A percentile compares a stretch with the other conserved stretches of the same genome.
Evolutionary conservation across 2,329 filamentous ascomycete genomes (phyloP).

Genomic region (Trichoderma cornu-damae): DNA sequence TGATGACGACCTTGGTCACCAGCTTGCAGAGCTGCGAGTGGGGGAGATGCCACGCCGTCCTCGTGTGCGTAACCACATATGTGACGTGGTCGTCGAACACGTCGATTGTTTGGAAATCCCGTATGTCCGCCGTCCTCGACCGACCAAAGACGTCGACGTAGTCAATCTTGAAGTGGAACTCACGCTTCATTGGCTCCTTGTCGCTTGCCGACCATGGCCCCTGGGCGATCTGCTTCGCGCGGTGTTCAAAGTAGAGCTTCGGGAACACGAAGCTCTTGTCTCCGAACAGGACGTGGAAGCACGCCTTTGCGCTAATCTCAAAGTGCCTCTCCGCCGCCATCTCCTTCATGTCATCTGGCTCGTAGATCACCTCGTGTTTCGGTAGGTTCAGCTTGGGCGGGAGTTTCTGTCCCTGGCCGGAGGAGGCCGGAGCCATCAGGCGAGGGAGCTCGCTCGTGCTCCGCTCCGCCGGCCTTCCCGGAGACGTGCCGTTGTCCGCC

Average conservation of each 20-base stretch:
- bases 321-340: conserved; percentile 76
- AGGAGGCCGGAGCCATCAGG: conserved; percentile 32
- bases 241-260: conserved; percentile 77
- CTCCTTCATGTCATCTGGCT: conserved; percentile 73
- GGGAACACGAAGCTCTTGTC: conserved; percentile 95
- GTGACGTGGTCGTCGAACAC: conserved; percentile 69
- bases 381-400: conserved; percentile 76
- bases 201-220: conserved; percentile 72
- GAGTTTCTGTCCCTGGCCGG: conserved; percentile 35
- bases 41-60: conserved; percentile 77
- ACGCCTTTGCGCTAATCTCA: conserved; percentile 84
- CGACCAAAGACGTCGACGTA: conserved; percentile 61
- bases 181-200: conserved; percentile 64
- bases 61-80: conserved; percentile 59
- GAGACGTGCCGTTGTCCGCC: conserved; percentile 50
- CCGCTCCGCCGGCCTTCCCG: conserved; percentile 35
- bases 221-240: conserved; percentile 74
- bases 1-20: conserved; percentile 88
- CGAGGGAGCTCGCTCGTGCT: conserved; percentile 34
- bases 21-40: conserved; percentile 73
- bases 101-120: conserved; percentile 83
- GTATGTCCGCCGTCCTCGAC: conserved; percentile 56
- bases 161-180: conserved; percentile 75
- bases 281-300: conserved; percentile 94
- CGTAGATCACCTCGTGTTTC: conserved; percentile 72